Conservation (phyloP, 1,284 basidiomycete genomes). For the Baeospora myosura region DNA sequence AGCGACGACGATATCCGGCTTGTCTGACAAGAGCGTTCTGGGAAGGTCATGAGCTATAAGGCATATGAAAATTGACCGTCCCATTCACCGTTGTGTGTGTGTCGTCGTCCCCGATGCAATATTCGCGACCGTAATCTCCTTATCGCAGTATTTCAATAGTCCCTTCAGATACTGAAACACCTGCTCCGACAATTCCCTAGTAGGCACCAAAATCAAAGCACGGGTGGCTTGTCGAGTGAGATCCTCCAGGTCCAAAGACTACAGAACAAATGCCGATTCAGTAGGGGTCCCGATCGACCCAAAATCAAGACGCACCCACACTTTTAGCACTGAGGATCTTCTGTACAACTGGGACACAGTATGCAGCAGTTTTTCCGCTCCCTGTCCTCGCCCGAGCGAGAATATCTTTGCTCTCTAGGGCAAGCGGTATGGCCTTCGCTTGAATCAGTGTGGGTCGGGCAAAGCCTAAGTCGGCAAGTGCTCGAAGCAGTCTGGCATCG, state of each 20-base stretch:
- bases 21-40: conserved; percentile 79
- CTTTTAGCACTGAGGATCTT: conserved; percentile 80
- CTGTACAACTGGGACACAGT: conserved; percentile 87
- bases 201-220: conserved; percentile 88
- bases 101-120: conserved; percentile 68
- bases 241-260: conserved; percentile 34
- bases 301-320: conserved; percentile 42
- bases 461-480: conserved; percentile 77
- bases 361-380: conserved; percentile 96
- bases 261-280: conserved; percentile 5
- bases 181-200: conserved; percentile 90
- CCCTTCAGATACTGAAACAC: conserved; percentile 67
- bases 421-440: conserved; percentile 76
- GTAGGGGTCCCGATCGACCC: neutral
- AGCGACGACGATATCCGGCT: conserved; percentile 87
- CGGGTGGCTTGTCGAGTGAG: conserved; percentile 55
- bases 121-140: conserved; percentile 71
- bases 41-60: neutral
- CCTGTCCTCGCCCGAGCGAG: conserved; percentile 92
- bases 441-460: conserved; percentile 80
- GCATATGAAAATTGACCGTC: neutral
- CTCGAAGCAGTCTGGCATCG: conserved; percentile 69
- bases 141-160: conserved; percentile 71
- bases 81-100: conserved; percentile 67
- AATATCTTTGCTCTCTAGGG: conserved; percentile 87